Base-by-base conservation (phyloP, 768 basidiomycete species). In the Naganishia onofrii region DNA sequence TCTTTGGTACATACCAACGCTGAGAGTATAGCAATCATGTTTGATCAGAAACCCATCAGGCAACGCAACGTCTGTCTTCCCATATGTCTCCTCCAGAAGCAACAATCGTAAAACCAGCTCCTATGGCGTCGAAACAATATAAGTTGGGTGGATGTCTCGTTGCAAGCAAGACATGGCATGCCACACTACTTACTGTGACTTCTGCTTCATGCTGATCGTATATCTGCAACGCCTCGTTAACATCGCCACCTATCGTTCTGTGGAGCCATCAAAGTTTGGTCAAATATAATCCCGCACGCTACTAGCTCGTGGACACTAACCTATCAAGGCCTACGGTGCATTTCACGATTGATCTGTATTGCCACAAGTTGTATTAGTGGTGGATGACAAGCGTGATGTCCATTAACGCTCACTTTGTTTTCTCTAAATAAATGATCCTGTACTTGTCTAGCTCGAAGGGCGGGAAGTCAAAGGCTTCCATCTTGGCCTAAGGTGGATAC, bases 71-170 rank as follows among this genome's bases (percentile, higher is more conserved):
- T 63, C 60, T 44, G 60, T 63, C 28, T 42, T 63, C 2, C 60
- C 60, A 29, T 63, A 63, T 1, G 60, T 6, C 34, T 63, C 60
- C 38, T 63, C 60, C 38, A 63, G 17, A 36, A 63, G 29, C 6
- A 63, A 26, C n/a, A 63, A 26, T 34, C 60, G 60, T 17, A 63
- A 42, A 46, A 63, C 60, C 15, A 63, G 36, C 42, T 63, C 60
- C 60, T 63, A 29, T 21, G 12, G 57, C 12, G 48, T 3, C 23
- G 48, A 26, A n/a, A 51, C 4, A 51, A 26, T n/a, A 51, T 3
- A 12, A n/a, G 48, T n/a, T 3, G 3, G 12, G 42, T 42, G 21
- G 3, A 51, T n/a, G 12, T 2, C 48, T 1, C 12, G n/a, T 51
- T 51, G 3, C 19, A 7, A 51, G 48, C 8, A 31, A 10, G 1